Percentiles rank a stretch among this genome's conserved stretches.
Evolutionary conservation across 139 green algal species (phyloP).

Genomic region (Pleodorina starrii): DNA sequence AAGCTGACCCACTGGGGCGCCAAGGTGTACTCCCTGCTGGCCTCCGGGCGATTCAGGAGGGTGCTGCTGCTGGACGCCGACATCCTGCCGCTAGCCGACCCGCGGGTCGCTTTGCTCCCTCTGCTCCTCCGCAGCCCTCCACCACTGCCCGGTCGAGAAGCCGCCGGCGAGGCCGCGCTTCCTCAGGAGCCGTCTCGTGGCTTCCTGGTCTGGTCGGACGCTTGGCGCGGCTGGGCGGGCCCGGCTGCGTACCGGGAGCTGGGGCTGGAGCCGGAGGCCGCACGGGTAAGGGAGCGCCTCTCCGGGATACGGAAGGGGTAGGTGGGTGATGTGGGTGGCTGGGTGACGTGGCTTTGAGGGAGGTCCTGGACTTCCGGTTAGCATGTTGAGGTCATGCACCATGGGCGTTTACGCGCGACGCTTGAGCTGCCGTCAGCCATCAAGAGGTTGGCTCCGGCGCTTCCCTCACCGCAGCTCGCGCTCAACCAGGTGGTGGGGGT

Average conservation of each 20-base stretch:
- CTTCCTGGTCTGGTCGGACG: constrained; percentile 44
- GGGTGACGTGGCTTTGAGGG: too few species aligned
- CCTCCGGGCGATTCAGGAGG: neutral
- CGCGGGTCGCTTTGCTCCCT: constrained; percentile 34
- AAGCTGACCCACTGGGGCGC: constrained; percentile 24
- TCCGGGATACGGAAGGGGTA: too few species aligned
- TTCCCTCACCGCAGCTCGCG: neutral
- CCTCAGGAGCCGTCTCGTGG: constrained; percentile 45
- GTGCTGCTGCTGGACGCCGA: constrained; percentile 39
- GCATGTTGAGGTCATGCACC: too few species aligned
- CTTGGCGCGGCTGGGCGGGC: constrained; percentile 37
- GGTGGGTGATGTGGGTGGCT: too few species aligned
- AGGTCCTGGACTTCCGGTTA: too few species aligned
- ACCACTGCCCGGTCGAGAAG: neutral
- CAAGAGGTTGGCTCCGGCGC: too few species aligned
- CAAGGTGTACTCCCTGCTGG: constrained; percentile 33
- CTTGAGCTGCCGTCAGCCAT: too few species aligned
- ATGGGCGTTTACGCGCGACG: too few species aligned
- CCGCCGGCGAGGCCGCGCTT: neutral
- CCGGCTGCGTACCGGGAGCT: neutral
- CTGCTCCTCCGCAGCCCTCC: neutral
- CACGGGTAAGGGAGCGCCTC: neutral
- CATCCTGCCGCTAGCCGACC: constrained; percentile 37
- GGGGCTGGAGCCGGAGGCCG: neutral
- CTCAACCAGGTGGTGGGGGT: neutral